Percentiles rank a stretch among this genome's conserved stretches.
phyloP scores from a whole-genome alignment of 2,329 filamentous ascomycete genomes.

The Dothideomycetes sp. region DNA sequence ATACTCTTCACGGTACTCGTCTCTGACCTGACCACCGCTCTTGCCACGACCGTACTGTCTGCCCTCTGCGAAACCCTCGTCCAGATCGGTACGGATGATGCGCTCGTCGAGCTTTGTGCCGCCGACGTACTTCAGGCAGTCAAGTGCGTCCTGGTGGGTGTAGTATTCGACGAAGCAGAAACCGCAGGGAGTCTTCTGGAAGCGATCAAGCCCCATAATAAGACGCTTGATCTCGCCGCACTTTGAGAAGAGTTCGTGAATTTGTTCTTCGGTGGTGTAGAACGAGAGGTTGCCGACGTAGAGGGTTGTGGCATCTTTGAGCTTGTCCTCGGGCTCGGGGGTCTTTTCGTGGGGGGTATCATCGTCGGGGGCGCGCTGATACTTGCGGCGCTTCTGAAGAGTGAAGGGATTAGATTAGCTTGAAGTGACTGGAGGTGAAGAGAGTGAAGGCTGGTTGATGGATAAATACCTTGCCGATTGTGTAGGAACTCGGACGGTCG shows the following conservation, averaged over 20 bases:
- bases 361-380: constrained; percentile 48
- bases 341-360: constrained; percentile 31
- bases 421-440: too few species aligned
- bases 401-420: too few species aligned
- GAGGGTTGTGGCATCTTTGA: constrained; percentile 83
- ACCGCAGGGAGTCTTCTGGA: constrained; percentile 94
- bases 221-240: constrained; percentile 96
- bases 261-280: constrained; percentile 98
- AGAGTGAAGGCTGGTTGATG: constrained; percentile 2
- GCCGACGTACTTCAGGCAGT: constrained; percentile 97
- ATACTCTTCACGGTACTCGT: constrained; percentile 95
- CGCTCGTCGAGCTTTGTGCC: constrained; percentile 97
- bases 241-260: constrained; percentile 61
- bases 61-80: constrained; percentile 92
- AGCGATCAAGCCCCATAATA: constrained; percentile 94
- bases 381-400: constrained; percentile 59
- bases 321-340: constrained; percentile 63
- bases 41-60: constrained; percentile 91
- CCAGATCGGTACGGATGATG: constrained; percentile 88
- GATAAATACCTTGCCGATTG: constrained; percentile 61
- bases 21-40: constrained; percentile 90
- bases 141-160: constrained; percentile 90
- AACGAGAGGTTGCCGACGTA: constrained; percentile 97
- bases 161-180: constrained; percentile 99
- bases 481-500: constrained; percentile 93